phyloP scores from a whole-genome alignment of 768 basidiomycete genomes.

The Leucosporidium yakuticum region DNA sequence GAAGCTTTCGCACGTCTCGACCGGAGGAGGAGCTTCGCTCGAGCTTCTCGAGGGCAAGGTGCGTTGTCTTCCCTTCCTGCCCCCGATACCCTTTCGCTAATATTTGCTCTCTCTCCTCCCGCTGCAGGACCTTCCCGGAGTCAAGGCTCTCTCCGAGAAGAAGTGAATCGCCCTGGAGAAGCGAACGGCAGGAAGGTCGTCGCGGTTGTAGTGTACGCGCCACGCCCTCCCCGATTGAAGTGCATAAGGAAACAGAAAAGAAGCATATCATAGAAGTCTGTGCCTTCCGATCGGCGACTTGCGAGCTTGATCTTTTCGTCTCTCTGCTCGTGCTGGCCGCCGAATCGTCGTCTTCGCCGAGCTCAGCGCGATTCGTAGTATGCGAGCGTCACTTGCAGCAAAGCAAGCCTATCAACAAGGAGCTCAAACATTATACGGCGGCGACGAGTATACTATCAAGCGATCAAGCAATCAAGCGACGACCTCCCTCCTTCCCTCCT shows the following conservation, averaged over 20 bases:
- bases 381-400: too few relatives aligned
- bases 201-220: background rate
- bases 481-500: too few relatives aligned
- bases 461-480: too few relatives aligned
- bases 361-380: too few relatives aligned
- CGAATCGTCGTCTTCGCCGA: too few relatives aligned
- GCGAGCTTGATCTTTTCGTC: too few relatives aligned
- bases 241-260: background rate
- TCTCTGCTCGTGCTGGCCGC: too few relatives aligned
- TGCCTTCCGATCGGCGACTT: too few relatives aligned
- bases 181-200: conserved; percentile 20
- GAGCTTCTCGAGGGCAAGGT: conserved; percentile 97
- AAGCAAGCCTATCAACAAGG: too few relatives aligned
- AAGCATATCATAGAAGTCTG: too few relatives aligned
- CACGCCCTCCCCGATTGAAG: background rate
- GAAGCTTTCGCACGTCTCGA: conserved; percentile 91
- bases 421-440: too few relatives aligned
- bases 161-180: conserved; percentile 31
- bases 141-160: conserved; percentile 83
- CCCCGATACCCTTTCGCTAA: background rate
- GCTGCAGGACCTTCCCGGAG: conserved; percentile 62
- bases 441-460: too few relatives aligned
- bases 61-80: background rate
- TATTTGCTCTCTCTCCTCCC: conserved; percentile 48
- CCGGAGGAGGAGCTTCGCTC: conserved; percentile 70